Evolutionary conservation across 345 rosid species (phyloP).

Genomic region (Hirschfeldia incana): DNA sequence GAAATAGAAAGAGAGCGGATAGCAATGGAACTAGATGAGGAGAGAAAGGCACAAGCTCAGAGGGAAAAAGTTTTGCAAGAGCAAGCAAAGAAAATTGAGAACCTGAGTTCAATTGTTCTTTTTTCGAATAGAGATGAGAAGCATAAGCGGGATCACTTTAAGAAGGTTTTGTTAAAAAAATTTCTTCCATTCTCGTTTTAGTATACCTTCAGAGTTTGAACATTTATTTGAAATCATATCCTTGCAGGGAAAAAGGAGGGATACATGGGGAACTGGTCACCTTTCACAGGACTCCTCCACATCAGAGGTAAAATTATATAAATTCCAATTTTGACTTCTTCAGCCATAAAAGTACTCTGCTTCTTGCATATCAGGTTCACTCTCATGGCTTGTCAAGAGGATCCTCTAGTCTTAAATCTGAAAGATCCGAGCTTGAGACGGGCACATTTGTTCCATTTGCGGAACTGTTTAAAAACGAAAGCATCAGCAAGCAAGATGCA

Average conservation of each 20-base stretch:
- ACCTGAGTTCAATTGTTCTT: constrained; percentile 86
- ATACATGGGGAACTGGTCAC: constrained; percentile 83
- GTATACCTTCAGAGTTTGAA: not conserved
- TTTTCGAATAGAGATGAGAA: constrained; percentile 74
- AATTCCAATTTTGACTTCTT: not conserved
- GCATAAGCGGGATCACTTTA: constrained; percentile 49
- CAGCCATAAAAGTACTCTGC: constrained; percentile 21
- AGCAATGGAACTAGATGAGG: constrained; percentile 89
- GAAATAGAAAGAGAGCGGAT: constrained; percentile 97
- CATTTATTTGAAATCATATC: not conserved
- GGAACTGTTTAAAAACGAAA: constrained; percentile 53
- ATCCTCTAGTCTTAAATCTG: constrained; percentile 47
- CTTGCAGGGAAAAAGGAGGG: constrained; percentile 79
- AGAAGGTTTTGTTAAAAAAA: constrained; percentile 54
- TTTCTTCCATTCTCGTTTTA: constrained; percentile 1
- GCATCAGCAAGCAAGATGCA: constrained; percentile 44
- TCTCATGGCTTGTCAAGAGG: constrained; percentile 45
- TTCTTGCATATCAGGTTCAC: constrained; percentile 47
- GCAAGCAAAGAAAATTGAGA: constrained; percentile 90
- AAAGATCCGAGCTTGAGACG: constrained; percentile 45
- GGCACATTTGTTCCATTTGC: constrained; percentile 36
- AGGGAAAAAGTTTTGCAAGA: constrained; percentile 85
- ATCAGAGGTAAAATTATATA: constrained; percentile 30
- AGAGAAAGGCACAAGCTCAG: constrained; percentile 90
- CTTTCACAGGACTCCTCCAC: constrained; percentile 50